Evolutionary conservation across 352 stramenopile species (phyloP).

Genomic region (Phytophthora agathidicida): DNA sequence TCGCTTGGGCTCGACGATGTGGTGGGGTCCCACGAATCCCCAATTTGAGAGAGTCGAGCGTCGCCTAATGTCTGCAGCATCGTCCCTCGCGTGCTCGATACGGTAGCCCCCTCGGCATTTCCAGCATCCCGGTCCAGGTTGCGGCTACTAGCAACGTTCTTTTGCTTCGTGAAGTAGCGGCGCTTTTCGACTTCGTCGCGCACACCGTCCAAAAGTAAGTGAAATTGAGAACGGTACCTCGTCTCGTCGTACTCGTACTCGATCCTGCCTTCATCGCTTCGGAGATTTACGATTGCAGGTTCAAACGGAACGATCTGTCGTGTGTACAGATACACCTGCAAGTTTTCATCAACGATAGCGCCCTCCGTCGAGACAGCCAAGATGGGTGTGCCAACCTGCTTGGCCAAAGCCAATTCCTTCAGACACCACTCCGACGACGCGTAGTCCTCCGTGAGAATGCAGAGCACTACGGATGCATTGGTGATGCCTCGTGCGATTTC

Average conservation of each 20-base stretch:
- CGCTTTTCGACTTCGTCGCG: constrained; percentile 52
- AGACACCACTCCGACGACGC: constrained; percentile 73
- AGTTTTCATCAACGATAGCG: constrained; percentile 59
- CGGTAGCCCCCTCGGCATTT: neutral
- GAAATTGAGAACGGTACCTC: constrained; percentile 20
- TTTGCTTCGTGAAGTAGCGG: constrained; percentile 37
- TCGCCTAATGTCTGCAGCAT: constrained; percentile 21
- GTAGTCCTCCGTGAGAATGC: constrained; percentile 75
- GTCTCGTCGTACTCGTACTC: constrained; percentile 30
- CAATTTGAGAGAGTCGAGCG: neutral
- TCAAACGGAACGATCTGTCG: constrained; percentile 77
- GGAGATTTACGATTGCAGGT: constrained; percentile 49
- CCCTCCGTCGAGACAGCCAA: constrained; percentile 69
- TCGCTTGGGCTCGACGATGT: neutral
- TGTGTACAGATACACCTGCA: constrained; percentile 80
- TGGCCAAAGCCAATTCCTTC: constrained; percentile 74
- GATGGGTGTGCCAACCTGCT: constrained; percentile 73
- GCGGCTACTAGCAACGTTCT: constrained; percentile 38
- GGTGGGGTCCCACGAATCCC: neutral
- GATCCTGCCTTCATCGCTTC: constrained; percentile 15
- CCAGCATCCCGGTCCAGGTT: neutral
- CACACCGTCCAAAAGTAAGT: constrained; percentile 58
- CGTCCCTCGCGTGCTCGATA: constrained; percentile 14
- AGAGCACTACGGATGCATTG: constrained; percentile 68
- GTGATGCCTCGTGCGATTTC: constrained; percentile 75